phyloP scores from a whole-genome alignment of 345 rosid genomes.

The Eucalyptus decipiens region DNA sequence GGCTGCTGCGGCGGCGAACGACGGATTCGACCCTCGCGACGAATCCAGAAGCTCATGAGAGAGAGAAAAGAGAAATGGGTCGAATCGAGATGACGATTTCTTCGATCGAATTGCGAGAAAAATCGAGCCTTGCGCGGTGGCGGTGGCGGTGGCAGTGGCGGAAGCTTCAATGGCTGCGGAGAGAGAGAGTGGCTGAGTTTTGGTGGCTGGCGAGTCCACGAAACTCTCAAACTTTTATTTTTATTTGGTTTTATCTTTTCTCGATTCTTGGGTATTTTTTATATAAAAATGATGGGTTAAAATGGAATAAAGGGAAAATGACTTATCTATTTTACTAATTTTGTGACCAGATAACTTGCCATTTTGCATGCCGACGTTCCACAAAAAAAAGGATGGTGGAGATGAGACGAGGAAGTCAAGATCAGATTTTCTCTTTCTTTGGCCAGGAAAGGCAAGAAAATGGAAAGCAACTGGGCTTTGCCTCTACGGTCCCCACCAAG shows the following conservation, averaged over 20 bases:
- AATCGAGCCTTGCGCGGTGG: neutral
- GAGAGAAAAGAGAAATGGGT: neutral
- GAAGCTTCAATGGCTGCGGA: neutral
- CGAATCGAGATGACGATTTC: neutral
- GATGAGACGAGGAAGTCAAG: neutral
- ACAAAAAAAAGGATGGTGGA: neutral
- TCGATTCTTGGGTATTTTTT: neutral
- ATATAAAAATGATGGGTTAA: neutral
- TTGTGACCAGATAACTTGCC: neutral
- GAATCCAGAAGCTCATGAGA: neutral
- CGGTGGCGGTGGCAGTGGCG: neutral
- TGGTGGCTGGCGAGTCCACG: neutral
- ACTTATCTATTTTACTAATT: neutral
- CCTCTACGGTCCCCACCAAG: neutral
- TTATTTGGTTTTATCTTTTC: neutral
- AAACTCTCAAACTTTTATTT: accelerated
- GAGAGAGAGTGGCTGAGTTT: neutral
- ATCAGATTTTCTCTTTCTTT: neutral
- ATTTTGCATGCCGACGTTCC: neutral
- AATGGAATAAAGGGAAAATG: neutral
- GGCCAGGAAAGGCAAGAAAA: neutral
- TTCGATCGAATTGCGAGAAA: neutral
- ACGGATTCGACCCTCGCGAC: neutral
- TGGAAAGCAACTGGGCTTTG: neutral
- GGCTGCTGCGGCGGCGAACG: neutral